Conservation (phyloP, 345 rosid genomes). For the Citrus reticulata region DNA sequence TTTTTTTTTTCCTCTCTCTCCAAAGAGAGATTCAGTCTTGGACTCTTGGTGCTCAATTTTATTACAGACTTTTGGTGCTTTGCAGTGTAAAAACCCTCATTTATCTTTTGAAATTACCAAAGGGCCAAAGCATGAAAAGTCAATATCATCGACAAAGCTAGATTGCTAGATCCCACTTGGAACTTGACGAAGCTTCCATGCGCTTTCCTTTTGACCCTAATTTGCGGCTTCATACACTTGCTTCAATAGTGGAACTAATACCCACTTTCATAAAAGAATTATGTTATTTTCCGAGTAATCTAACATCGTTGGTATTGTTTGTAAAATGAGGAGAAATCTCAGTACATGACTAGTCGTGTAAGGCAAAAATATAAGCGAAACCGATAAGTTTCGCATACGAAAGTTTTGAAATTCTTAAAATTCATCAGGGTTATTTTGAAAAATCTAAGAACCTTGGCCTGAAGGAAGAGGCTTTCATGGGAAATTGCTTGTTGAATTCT, state of each 20-base stretch:
- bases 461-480: too few species aligned
- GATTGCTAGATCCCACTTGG: neutral
- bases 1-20: neutral
- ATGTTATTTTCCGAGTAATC: neutral
- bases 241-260: conserved; percentile 38
- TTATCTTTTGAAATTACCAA: neutral
- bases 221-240: conserved; percentile 23
- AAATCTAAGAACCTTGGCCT: too few species aligned
- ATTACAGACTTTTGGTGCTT: neutral
- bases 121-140: neutral
- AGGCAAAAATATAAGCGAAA: too few species aligned
- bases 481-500: too few species aligned
- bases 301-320: neutral
- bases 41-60: neutral
- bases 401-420: too few species aligned
- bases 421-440: too few species aligned
- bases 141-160: neutral
- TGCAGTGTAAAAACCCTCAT: neutral
- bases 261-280: conserved; percentile 41
- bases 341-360: too few species aligned
- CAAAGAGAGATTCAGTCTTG: neutral
- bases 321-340: too few species aligned
- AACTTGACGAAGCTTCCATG: neutral
- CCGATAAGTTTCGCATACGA: too few species aligned
- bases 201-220: neutral